Percentiles rank a stretch among this genome's conserved stretches.
Evolutionary conservation across 345 rosid species (phyloP).

Genomic region (Alliaria petiolata): DNA sequence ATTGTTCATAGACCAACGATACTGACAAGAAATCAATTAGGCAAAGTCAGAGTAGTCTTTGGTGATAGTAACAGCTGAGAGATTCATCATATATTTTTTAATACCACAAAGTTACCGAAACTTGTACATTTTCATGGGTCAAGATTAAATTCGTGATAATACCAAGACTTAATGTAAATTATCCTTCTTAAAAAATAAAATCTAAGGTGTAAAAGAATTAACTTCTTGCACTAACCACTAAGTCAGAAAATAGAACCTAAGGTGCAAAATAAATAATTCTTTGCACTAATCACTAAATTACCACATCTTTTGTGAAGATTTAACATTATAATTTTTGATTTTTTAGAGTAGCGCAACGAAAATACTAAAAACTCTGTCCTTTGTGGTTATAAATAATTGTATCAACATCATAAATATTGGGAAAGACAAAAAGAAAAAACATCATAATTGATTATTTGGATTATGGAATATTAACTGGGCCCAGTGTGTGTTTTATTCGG

Average conservation of each 20-base stretch:
- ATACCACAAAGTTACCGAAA: too few relatives aligned
- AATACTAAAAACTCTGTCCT: not conserved
- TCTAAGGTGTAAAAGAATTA: too few relatives aligned
- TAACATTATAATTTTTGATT: not conserved
- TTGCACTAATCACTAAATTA: too few relatives aligned
- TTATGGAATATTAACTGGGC: conserved; percentile 19
- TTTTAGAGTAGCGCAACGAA: not conserved
- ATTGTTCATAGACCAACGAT: not conserved
- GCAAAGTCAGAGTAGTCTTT: not conserved
- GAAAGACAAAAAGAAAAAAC: not conserved
- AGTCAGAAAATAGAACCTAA: too few relatives aligned
- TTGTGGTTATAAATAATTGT: not conserved
- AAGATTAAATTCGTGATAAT: too few relatives aligned
- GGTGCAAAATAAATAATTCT: too few relatives aligned
- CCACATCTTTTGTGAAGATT: not conserved
- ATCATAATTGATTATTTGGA: conserved; percentile 3
- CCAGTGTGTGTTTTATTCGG: conserved; percentile 18
- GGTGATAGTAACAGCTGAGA: too few relatives aligned
- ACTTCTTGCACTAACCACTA: too few relatives aligned
- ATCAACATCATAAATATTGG: not conserved
- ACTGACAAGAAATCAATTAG: not conserved
- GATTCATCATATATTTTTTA: too few relatives aligned
- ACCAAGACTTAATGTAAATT: too few relatives aligned
- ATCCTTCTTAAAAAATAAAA: too few relatives aligned
- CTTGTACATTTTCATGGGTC: too few relatives aligned